phyloP scores from a whole-genome alignment of 441 rosid species.

The Metrosideros polymorpha region DNA sequence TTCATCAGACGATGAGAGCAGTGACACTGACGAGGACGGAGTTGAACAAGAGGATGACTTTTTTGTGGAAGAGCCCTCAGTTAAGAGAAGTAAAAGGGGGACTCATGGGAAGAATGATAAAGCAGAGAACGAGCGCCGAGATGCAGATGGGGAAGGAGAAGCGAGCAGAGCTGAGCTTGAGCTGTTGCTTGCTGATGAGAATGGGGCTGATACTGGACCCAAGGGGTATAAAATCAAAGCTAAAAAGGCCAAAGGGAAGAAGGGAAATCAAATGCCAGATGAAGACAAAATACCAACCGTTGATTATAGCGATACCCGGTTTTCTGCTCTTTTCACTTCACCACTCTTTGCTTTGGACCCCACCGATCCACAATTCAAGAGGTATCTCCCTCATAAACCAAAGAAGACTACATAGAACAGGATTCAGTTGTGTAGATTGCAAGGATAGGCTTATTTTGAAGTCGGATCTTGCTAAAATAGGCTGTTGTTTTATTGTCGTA shows the following conservation, averaged over 20 bases:
- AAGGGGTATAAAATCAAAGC: conserved; percentile 77
- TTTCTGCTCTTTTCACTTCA: conserved; percentile 43
- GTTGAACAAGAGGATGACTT: conserved; percentile 53
- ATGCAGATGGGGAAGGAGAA: conserved; percentile 28
- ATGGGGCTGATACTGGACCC: conserved; percentile 35
- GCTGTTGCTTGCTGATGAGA: conserved; percentile 72
- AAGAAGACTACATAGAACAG: not conserved
- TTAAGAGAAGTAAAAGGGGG: conserved; percentile 24
- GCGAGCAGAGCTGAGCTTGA: conserved; percentile 84
- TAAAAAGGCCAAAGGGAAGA: conserved; percentile 47
- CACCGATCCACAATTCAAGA: conserved; percentile 88
- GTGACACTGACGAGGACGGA: conserved; percentile 25
- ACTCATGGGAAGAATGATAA: conserved; percentile 5
- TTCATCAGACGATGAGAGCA: conserved; percentile 46
- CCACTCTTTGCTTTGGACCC: conserved; percentile 82
- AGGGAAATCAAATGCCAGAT: conserved; percentile 31
- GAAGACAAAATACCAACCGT: conserved; percentile 61
- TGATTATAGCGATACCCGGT: conserved; percentile 55
- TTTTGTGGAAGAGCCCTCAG: conserved; percentile 52
- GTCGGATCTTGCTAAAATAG: not conserved
- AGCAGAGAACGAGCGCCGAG: conserved; percentile 15
- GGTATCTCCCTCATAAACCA: conserved; percentile 25
- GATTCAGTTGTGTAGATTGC: not conserved
- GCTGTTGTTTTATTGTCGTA: not conserved
- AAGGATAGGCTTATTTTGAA: not conserved